A percentile compares a stretch with the other conserved stretches of the same genome.
Conservation (phyloP, 1,284 basidiomycete genomes). For the Pterula multifida region DNA sequence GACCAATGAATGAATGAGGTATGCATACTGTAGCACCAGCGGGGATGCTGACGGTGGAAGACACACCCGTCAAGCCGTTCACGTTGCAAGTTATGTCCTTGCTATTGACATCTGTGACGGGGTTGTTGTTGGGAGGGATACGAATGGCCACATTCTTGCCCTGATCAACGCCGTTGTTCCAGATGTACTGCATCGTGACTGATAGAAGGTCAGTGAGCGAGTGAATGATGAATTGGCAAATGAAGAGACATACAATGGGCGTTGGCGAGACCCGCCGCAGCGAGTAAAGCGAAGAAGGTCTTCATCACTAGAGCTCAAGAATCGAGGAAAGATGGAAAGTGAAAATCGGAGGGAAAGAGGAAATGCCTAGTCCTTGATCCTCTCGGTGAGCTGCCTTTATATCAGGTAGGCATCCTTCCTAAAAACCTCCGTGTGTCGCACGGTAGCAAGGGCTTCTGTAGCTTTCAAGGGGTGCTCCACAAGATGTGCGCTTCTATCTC, state of each 20-base stretch:
- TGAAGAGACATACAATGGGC: slow-evolving; percentile 26
- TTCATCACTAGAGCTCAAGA: slow-evolving; percentile 13
- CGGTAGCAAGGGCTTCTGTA: background rate
- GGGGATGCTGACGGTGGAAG: slow-evolving; percentile 25
- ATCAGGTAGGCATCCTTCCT: background rate
- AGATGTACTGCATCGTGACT: slow-evolving; percentile 42
- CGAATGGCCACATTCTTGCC: slow-evolving; percentile 32
- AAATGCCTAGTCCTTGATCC: background rate
- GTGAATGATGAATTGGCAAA: background rate
- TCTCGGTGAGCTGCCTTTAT: background rate
- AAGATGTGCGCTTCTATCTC: background rate
- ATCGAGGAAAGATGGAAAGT: background rate
- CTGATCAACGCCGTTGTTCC: slow-evolving; percentile 34
- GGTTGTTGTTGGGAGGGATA: slow-evolving; percentile 40
- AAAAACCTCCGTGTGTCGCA: background rate
- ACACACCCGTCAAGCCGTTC: slow-evolving; percentile 29
- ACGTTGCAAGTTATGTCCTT: slow-evolving; percentile 39
- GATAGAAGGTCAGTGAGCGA: background rate
- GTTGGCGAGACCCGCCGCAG: slow-evolving; percentile 25
- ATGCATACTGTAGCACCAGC: slow-evolving; percentile 23
- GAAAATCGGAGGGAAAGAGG: background rate
- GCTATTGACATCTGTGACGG: slow-evolving; percentile 38
- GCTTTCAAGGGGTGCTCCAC: too few species aligned
- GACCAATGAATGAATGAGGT: background rate
- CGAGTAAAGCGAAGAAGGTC: slow-evolving; percentile 18